Base-by-base conservation (phyloP, 1,284 basidiomycete species). In the Macrocystidia cucumis region DNA sequence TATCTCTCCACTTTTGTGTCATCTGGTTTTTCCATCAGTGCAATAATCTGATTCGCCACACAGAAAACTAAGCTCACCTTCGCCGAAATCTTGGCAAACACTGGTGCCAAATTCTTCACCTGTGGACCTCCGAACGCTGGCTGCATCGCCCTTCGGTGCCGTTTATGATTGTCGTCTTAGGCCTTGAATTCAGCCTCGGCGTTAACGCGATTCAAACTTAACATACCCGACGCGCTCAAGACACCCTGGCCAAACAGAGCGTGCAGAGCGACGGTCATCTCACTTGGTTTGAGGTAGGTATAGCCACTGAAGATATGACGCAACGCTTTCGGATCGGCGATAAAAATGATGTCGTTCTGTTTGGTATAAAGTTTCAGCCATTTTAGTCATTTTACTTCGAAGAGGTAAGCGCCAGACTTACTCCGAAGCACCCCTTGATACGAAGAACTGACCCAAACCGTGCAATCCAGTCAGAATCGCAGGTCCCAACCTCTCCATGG, bases 1-100 rank as follows among this genome's bases (percentile, higher is more conserved):
- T 47, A 18, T 72, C 65, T 35, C 52, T 63, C 74, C 69, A 73
- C 47, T 61, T 62, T 9, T 46, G 36, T 7, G 56, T 55, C 43
- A 74, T 56, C 74, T 76, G 32, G 9, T 34, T 5, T 13, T 30
- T 6, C 4, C 11, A 13, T 21, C 3, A 12, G 16, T 19, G 37
- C 13, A 32, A 31, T 31, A 25, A 37, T n/a, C n/a, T n/a, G n/a
- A 20, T 29, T 26, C 16, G 16, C 17, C 19, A 11, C 11, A 38
- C 23, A 19, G 34, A 30, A 21, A 13, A 23, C 22, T 38, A 25
- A 20, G 19, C 45, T 26, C 35, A 62, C 61, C 51, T 58, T 55
- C 13, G 51, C 44, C 34, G 60, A 58, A 38, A 50, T 49, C 21
- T 45, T 43, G n/a, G 50, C 55, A 43, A 62, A 62, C n/a, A 59